Conservation (phyloP, 768 basidiomycete genomes). For the Tricholomella constricta region DNA sequence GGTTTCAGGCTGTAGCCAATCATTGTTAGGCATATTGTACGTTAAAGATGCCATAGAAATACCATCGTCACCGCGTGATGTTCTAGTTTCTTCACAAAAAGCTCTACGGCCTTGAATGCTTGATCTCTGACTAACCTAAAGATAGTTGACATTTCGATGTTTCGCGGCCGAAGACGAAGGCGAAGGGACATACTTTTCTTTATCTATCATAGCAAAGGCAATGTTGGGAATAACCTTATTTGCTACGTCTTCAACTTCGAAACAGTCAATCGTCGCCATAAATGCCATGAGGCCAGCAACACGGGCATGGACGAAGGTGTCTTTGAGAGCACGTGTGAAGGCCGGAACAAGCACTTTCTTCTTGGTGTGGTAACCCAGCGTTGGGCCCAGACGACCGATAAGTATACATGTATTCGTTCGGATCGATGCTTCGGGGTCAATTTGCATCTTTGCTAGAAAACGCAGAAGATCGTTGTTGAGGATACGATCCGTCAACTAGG, state of each 20-base stretch:
- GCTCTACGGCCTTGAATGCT: conserved; percentile 89
- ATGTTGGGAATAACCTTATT: conserved; percentile 88
- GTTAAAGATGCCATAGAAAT: not conserved
- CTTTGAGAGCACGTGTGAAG: conserved; percentile 86
- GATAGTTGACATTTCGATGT: not conserved
- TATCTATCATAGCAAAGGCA: conserved; percentile 78
- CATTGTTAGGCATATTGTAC: not conserved
- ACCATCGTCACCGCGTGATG: conserved; percentile 83
- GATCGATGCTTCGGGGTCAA: conserved; percentile 91
- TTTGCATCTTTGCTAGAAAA: conserved; percentile 89
- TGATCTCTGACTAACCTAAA: conserved; percentile 89
- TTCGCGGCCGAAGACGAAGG: not conserved
- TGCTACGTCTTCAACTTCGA: conserved; percentile 85
- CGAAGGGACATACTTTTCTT: conserved; percentile 71
- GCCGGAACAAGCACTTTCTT: conserved; percentile 97
- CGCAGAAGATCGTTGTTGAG: conserved; percentile 96
- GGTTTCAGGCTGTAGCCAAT: conserved; percentile 43
- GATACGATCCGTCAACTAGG: conserved; percentile 84
- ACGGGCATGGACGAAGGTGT: conserved; percentile 88
- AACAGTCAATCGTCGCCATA: conserved; percentile 92
- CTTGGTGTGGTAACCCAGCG: conserved; percentile 85
- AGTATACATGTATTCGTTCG: conserved; percentile 97
- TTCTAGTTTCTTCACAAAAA: conserved; percentile 86
- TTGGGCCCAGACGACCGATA: conserved; percentile 86
- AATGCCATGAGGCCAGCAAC: conserved; percentile 95